Evolutionary conservation across 208 protist species (phyloP).

Genomic region (Acanthamoeba healyi): DNA sequence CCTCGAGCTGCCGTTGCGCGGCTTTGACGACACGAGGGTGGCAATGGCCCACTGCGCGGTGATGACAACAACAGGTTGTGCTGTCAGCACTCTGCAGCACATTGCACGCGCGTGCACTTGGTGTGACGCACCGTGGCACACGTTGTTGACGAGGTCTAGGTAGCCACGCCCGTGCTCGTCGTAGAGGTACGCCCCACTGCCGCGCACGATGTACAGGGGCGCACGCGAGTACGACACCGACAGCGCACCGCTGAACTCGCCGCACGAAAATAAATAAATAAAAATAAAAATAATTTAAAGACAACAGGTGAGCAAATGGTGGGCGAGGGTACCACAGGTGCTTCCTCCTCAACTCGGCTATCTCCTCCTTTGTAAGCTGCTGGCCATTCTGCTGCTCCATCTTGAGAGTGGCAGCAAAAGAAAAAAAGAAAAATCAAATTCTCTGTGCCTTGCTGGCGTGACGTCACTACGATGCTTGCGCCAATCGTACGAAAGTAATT

Average conservation of each 20-base stretch:
- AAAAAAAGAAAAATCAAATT: too few species aligned
- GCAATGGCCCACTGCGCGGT: constrained; percentile 85
- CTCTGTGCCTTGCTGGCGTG: not conserved
- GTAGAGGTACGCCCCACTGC: constrained; percentile 36
- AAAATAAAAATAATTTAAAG: not conserved
- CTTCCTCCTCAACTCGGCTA: not conserved
- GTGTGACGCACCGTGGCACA: constrained; percentile 68
- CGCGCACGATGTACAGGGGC: constrained; percentile 40
- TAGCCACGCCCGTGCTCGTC: constrained; percentile 41
- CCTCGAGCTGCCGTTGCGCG: constrained; percentile 82
- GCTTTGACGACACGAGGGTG: constrained; percentile 86
- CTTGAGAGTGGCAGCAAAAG: not conserved
- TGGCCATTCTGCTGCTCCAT: not conserved
- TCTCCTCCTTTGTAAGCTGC: not conserved
- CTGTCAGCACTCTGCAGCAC: not conserved
- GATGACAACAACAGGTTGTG: not conserved
- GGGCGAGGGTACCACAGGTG: constrained; percentile 19
- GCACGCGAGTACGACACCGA: constrained; percentile 42
- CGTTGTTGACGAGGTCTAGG: constrained; percentile 73
- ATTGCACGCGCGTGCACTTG: too few species aligned
- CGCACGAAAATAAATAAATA: too few species aligned
- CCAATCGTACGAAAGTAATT: not conserved
- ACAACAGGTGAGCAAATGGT: not conserved
- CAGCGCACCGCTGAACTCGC: not conserved
- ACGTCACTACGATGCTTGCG: not conserved